phyloP scores from a whole-genome alignment of 176 grass and related monocot species.

The Bonia amplexicaulis region DNA sequence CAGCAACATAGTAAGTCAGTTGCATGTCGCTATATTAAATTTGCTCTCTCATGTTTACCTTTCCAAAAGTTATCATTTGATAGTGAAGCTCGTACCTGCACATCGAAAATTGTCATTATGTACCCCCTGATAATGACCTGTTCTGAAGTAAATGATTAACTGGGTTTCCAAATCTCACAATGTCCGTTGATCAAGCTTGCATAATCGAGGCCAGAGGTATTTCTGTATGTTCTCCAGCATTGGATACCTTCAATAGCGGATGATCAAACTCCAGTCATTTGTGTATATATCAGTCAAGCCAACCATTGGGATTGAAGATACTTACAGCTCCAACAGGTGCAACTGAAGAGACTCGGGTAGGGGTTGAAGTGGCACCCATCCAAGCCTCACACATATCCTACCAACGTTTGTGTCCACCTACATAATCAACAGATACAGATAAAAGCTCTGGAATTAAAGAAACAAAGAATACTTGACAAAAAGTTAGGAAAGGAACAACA shows the following conservation, averaged over 20 bases:
- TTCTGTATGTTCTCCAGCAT: constrained; percentile 78
- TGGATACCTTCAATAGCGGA: constrained; percentile 58
- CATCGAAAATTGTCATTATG: background rate
- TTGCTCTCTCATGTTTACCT: constrained; percentile 30
- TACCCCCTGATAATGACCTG: constrained; percentile 7
- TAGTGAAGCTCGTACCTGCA: constrained; percentile 60
- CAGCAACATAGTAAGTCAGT: background rate
- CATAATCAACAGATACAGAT: constrained; percentile 22
- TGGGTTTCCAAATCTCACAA: constrained; percentile 45
- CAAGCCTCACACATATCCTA: constrained; percentile 76
- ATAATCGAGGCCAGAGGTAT: constrained; percentile 78
- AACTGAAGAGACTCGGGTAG: constrained; percentile 68
- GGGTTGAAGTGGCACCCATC: constrained; percentile 75
- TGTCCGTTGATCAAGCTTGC: constrained; percentile 69
- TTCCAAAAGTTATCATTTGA: constrained; percentile 73
- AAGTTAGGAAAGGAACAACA: constrained; percentile 3
- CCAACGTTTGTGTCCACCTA: constrained; percentile 88
- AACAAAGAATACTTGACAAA: background rate
- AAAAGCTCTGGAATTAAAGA: constrained; percentile 12
- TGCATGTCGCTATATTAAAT: background rate
- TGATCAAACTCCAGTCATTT: constrained; percentile 18
- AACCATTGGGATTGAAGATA: constrained; percentile 7
- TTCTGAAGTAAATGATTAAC: constrained; percentile 4
- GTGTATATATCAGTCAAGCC: background rate
- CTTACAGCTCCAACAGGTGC: constrained; percentile 66